phyloP scores from a whole-genome alignment of 2,329 filamentous ascomycete species.

The Fusarium palustre region DNA sequence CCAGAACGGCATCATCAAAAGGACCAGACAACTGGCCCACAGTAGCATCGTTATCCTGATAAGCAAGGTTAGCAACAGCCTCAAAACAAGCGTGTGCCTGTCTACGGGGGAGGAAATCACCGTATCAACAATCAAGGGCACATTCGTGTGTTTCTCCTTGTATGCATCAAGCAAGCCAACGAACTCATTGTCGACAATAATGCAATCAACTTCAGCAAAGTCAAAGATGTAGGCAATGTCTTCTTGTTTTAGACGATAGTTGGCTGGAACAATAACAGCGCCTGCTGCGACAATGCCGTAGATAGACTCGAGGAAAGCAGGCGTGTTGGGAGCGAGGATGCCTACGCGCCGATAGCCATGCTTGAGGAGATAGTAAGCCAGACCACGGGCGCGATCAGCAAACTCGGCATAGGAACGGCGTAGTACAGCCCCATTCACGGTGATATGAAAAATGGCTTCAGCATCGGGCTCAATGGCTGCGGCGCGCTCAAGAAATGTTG shows the following conservation, averaged over 20 bases:
- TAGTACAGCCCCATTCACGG: conserved; percentile 78
- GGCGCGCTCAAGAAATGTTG: conserved; percentile 86
- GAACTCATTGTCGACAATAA: conserved; percentile 90
- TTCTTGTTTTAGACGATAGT: conserved; percentile 77
- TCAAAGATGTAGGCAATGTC: conserved; percentile 93
- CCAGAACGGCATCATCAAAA: conserved; percentile 84
- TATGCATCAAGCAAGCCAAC: conserved; percentile 76
- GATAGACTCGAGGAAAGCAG: conserved; percentile 90
- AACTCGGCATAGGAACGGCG: conserved; percentile 83
- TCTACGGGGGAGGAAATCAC: conserved; percentile 49
- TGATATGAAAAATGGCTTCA: conserved; percentile 86
- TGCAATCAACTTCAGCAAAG: conserved; percentile 85
- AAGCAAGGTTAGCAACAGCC: conserved; percentile 20
- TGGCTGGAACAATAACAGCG: conserved; percentile 76
- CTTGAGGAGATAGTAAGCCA: conserved; percentile 88
- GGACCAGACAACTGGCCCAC: conserved; percentile 80
- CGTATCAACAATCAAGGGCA: conserved; percentile 80
- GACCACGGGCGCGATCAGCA: conserved; percentile 85
- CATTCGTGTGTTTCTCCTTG: conserved; percentile 66
- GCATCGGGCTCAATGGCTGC: conserved; percentile 89
- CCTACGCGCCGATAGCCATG: conserved; percentile 81
- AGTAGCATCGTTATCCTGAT: conserved; percentile 80
- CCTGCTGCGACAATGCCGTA: conserved; percentile 89
- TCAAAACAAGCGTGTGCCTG: neutral
- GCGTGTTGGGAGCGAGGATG: conserved; percentile 90